Conservation (phyloP, 106 monocot genomes). For the Acorus gramineus region DNA sequence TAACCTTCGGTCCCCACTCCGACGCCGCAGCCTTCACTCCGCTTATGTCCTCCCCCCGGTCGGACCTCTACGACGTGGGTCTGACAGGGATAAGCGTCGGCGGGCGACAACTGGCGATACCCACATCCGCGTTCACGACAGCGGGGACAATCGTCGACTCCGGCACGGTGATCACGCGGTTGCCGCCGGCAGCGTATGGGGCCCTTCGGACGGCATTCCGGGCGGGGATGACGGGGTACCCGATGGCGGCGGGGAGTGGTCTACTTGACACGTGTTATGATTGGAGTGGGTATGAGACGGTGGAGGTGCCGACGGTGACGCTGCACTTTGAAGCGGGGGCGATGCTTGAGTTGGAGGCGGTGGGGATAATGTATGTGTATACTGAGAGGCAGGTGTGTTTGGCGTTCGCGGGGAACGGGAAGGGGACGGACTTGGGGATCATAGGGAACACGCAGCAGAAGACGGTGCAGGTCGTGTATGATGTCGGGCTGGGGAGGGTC, state of each 20-base stretch:
- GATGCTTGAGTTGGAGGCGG: background rate
- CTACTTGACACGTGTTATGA: constrained; percentile 23
- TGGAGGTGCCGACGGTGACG: constrained; percentile 7
- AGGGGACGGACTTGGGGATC: background rate
- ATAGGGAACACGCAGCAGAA: constrained; percentile 24
- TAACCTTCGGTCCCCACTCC: constrained; percentile 3
- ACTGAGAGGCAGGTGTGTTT: constrained; percentile 6
- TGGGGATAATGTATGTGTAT: background rate
- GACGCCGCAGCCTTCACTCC: constrained; percentile 2
- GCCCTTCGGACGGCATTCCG: constrained; percentile 13
- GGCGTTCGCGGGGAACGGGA: constrained; percentile 13
- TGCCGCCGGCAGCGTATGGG: constrained; percentile 9
- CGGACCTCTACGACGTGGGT: constrained; percentile 6
- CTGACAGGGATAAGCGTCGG: constrained; percentile 12
- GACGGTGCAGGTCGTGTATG: constrained; percentile 15
- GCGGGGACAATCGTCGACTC: constrained; percentile 15
- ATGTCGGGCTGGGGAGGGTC: background rate
- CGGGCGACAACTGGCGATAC: constrained; percentile 3
- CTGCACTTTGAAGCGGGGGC: constrained; percentile 11
- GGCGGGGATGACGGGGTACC: constrained; percentile 8
- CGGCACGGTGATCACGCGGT: constrained; percentile 19
- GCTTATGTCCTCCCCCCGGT: constrained; percentile 1
- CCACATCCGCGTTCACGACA: background rate
- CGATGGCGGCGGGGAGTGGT: background rate
- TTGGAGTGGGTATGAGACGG: background rate